Base-by-base conservation (phyloP, 305 asterid genomes). In the Ajuga reptans region DNA sequence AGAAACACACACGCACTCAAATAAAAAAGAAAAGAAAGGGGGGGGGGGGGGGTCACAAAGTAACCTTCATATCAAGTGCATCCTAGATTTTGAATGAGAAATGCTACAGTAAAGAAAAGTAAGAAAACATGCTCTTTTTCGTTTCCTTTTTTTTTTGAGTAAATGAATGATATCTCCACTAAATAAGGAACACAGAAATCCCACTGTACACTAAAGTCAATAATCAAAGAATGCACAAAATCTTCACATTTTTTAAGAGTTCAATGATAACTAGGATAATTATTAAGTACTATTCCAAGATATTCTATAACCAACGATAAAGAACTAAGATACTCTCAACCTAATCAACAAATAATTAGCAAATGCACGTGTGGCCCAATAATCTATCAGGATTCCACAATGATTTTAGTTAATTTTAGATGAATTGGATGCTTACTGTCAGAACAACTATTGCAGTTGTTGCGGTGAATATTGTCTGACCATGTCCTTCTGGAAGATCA, bases 401-500 rank as follows among this genome's bases (percentile, higher is more conserved):
- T 37, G 37, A 56, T 31, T 33, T 51, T 52, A 57, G 57, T 66
- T 54, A 43, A 65, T 12, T 51, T 41, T 74, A 41, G 64, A 70
- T 58, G 69, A 70, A 50, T 9, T 54, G 67, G 60, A 66, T 50
- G 62, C 87, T 71, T 78, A 91, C 99, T 70, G 98, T 87, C 74
- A 91, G 76, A 73, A 91, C 99, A 72, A 94, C 91, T 75, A 94
- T 94, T 59, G 98, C 96, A 21, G 97, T 94, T 41, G 99, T 94
- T 66, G 99, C 99, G 34, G 99, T 89, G 78, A 91, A 91, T 77
- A 91, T 91, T 6, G 98, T 89, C 85, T 91, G 97, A 55, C 96
- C 96, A 64, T 94, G 99, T 57, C 99, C 99, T 58, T 94, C 99
- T 41, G 99, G 99, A 79, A 94, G 99, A 86, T 94, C 99, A 74